These are phyloP conservation scores for Penicillium atrosanguineum DNA, from an alignment of 495 filamentous ascomycete species.

Conservation along the genomic window DNA sequence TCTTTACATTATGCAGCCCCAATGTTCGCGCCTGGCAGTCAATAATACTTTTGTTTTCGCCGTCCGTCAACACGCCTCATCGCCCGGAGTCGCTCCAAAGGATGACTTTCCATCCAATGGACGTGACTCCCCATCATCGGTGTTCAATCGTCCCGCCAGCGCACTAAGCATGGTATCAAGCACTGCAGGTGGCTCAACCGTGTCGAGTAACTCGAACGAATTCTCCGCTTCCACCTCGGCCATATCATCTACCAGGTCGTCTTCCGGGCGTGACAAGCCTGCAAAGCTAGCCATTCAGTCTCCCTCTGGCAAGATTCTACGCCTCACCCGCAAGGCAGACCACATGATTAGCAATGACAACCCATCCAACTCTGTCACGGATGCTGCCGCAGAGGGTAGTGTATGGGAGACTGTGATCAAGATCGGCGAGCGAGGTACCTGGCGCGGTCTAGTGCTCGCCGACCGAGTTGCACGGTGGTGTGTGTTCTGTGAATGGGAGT, in stretches of 20 bases:
- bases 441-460: slow-evolving; percentile 90
- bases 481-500: slow-evolving; percentile 96
- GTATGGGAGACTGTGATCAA: slow-evolving; percentile 99
- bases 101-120: slow-evolving; percentile 41
- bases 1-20: slow-evolving; percentile 92
- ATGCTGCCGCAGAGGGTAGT: slow-evolving; percentile 68
- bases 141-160: slow-evolving; percentile 70
- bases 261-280: slow-evolving; percentile 66
- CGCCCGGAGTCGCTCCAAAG: slow-evolving; percentile 45
- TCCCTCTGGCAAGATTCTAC: slow-evolving; percentile 90
- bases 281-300: slow-evolving; percentile 95
- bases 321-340: slow-evolving; percentile 86
- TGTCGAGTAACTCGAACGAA: slow-evolving; percentile 42
- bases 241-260: slow-evolving; percentile 54
- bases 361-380: slow-evolving; percentile 41
- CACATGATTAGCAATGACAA: slow-evolving; percentile 51
- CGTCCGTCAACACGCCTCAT: slow-evolving; percentile 87
- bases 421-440: slow-evolving; percentile 84
- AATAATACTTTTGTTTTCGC: slow-evolving; percentile 99
- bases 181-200: slow-evolving; percentile 36
- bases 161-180: slow-evolving; percentile 76
- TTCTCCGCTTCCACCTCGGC: slow-evolving; percentile 48
- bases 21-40: slow-evolving; percentile 78
- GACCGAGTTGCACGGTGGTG: slow-evolving; percentile 97
- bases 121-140: slow-evolving; percentile 61